Percentiles rank a stretch among this genome's conserved stretches.
Evolutionary conservation across 176 grass and related monocot species (phyloP).

Genomic region (Triticum dicoccoides): DNA sequence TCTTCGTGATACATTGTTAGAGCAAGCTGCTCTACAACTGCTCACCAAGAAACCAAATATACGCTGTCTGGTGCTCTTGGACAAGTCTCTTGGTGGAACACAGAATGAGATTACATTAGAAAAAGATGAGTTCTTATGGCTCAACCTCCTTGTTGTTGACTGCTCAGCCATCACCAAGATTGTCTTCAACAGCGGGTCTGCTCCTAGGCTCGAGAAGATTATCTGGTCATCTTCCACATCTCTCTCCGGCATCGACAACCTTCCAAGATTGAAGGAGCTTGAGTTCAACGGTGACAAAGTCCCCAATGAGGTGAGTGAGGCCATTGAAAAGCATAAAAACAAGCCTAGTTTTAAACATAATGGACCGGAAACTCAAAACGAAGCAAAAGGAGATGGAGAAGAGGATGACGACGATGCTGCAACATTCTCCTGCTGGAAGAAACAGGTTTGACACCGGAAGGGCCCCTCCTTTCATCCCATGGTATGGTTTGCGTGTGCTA

Average conservation of each 20-base stretch:
- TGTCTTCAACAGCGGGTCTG: not conserved
- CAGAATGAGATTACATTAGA: not conserved
- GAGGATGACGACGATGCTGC: not conserved
- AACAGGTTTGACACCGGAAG: not conserved
- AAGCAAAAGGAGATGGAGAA: not conserved
- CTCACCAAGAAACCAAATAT: not conserved
- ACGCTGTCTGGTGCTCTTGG: not conserved
- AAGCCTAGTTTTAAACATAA: not conserved
- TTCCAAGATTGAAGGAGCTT: not conserved
- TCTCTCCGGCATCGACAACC: not conserved
- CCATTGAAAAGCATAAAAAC: not conserved
- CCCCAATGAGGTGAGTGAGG: not conserved
- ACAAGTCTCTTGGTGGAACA: not conserved
- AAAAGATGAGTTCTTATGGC: not conserved
- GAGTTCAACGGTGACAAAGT: not conserved
- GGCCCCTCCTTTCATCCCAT: not conserved
- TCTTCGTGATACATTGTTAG: not conserved
- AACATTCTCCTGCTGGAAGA: no score
- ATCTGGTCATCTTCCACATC: not conserved
- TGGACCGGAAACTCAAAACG: not conserved
- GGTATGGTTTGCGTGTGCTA: not conserved
- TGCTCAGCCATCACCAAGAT: not conserved
- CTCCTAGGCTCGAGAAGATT: not conserved
- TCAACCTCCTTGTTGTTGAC: not conserved
- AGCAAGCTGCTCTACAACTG: not conserved